Base-by-base conservation (phyloP, 768 basidiomycete genomes). In the Dentipellis sp. region DNA sequence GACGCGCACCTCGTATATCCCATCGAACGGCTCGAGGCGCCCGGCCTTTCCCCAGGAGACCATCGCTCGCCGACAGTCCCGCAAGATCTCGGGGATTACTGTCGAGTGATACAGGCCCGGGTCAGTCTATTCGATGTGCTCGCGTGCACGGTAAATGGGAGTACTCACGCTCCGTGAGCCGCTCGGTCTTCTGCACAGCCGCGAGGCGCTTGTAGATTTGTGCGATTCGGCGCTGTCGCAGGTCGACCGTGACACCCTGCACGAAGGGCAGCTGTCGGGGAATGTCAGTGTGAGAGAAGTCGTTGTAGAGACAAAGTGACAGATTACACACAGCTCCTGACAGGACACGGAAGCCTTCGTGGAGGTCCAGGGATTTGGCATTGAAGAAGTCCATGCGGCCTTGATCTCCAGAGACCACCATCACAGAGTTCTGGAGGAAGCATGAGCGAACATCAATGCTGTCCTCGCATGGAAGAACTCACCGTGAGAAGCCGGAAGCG, bases 321-420 rank as follows among this genome's bases (percentile, higher is more conserved):
- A 17, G 19, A 46, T 17, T 47, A 79, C 84, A 61, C 67, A 89
- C 88, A 55, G 84, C 86, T 53, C 87, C 88, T 52, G 84, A 86
- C 58, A 91, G 76, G 64, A 87, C 79, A 64, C 82, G 86, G 75
- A 88, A 90, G 7, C 86, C 88, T 72, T 88, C 86, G 42, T 81
- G 83, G 52, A 91, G 77, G 68, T 89, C 86, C 59, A 91, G 80
- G 21, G 78, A 78, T 69, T 81, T 83, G 55, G 84, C 80, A 2
- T 77, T 75, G 63, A 89, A 86, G 69, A 89, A 89, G 4, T 81
- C 75, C 56, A 79, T 78, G 55, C 88, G 75, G n/a, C 81, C 87
- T 38, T 74, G 75, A 65, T 88, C 84, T 53, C 88, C 88, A 45
- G 88, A 89, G 38, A 90, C 78, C 36, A 84, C 86, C 52, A 90